Evolutionary conservation across 2,329 filamentous ascomycete genomes (phyloP).

Genomic region (Bipolaris bicolor): DNA sequence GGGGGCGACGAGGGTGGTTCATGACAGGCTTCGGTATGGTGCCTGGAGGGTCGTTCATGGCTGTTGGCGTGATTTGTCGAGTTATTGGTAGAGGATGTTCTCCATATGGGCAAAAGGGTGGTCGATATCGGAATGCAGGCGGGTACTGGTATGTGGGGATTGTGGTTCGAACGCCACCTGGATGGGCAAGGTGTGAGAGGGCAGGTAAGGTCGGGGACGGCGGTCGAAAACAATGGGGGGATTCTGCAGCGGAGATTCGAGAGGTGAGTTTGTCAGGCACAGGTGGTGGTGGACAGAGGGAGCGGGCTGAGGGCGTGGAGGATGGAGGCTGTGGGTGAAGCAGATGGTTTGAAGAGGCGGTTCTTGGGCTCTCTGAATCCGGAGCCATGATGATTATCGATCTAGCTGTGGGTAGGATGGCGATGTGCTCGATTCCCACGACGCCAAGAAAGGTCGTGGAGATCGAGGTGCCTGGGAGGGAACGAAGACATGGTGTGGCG

Average conservation of each 20-base stretch:
- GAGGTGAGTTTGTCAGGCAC: not conserved
- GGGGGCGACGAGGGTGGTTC: slow-evolving; percentile 50
- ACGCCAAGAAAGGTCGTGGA: slow-evolving; percentile 21
- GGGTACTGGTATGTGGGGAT: slow-evolving; percentile 1
- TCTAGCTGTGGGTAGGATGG: slow-evolving; percentile 14
- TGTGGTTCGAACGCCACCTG: not conserved
- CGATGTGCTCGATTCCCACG: slow-evolving; percentile 25
- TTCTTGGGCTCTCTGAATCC: not conserved
- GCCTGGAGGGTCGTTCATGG: slow-evolving; percentile 34
- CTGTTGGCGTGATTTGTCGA: slow-evolving; percentile 6
- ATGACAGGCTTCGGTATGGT: slow-evolving; percentile 19
- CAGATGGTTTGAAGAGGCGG: not conserved
- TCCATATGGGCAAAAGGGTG: slow-evolving; percentile 21
- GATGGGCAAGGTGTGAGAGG: not conserved
- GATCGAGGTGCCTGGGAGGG: slow-evolving; percentile 22
- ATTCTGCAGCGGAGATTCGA: not conserved
- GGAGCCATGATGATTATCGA: slow-evolving; percentile 25
- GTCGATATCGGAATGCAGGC: not conserved
- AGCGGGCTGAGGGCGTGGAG: not conserved
- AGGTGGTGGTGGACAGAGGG: not conserved
- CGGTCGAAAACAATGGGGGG: not conserved
- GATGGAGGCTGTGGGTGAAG: not conserved
- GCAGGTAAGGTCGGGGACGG: not conserved
- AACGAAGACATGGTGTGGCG: slow-evolving; percentile 10
- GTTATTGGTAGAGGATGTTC: slow-evolving; percentile 21